These are phyloP conservation scores for Auricularia heimuer DNA, from an alignment of 768 basidiomycete species.

Conservation along the genomic window DNA sequence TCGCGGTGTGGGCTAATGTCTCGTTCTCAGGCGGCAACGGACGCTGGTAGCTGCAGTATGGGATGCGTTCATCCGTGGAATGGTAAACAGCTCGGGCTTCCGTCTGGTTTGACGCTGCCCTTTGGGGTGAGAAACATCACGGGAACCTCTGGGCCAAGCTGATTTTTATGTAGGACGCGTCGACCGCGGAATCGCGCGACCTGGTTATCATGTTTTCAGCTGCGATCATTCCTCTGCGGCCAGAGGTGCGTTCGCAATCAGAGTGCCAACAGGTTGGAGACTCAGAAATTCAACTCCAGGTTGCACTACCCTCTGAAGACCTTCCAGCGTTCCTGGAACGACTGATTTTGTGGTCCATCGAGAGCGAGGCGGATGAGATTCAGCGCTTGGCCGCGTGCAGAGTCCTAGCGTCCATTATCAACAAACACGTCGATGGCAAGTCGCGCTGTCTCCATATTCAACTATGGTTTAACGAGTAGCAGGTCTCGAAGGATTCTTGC, in stretches of 20 bases:
- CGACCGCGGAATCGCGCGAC: conserved; percentile 45
- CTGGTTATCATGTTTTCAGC: conserved; percentile 59
- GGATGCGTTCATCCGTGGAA: conserved; percentile 44
- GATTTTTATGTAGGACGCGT: conserved; percentile 27
- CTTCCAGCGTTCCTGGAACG: conserved; percentile 41
- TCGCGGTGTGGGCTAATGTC: conserved; percentile 2
- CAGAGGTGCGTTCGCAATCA: conserved; percentile 41
- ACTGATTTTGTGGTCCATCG: conserved; percentile 53
- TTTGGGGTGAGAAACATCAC: conserved; percentile 33
- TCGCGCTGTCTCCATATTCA: conserved; percentile 3
- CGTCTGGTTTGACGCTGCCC: conserved; percentile 35
- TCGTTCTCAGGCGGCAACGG: conserved; percentile 49
- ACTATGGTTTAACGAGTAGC: conserved; percentile 31
- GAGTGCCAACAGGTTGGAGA: no score
- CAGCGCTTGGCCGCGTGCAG: conserved; percentile 21
- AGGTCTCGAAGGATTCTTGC: not conserved
- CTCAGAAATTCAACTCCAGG: conserved; percentile 25
- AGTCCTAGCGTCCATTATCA: conserved; percentile 57
- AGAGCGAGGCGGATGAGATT: conserved; percentile 26
- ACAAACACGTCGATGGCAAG: conserved; percentile 67
- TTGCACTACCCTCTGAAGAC: conserved; percentile 39
- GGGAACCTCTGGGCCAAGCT: conserved; percentile 9
- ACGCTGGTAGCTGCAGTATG: conserved; percentile 41
- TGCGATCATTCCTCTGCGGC: conserved; percentile 50
- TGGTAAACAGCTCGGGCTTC: conserved; percentile 38